Evolutionary conservation across 2,329 filamentous ascomycete genomes (phyloP).

Genomic region (Aspergillus luchuensis): DNA sequence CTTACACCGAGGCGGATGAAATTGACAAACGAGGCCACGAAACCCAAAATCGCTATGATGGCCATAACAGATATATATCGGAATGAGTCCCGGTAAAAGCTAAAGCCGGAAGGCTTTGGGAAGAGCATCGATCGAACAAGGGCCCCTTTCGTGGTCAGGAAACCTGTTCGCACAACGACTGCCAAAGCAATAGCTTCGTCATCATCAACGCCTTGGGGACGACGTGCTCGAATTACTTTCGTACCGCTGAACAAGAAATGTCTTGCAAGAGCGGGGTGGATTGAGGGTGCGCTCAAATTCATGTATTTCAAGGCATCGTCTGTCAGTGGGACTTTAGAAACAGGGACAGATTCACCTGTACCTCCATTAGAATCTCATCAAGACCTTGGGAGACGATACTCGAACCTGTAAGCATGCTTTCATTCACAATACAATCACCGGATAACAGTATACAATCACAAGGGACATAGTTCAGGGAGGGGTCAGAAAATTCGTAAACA

Average conservation of each 20-base stretch:
- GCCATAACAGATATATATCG: conserved; percentile 98
- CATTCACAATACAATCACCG: conserved; percentile 97
- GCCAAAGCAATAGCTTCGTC: conserved; percentile 90
- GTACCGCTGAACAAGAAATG: conserved; percentile 95
- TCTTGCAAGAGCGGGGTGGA: conserved; percentile 78
- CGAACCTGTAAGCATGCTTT: conserved; percentile 89
- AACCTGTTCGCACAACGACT: conserved; percentile 89
- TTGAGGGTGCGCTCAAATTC: conserved; percentile 76
- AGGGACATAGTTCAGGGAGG: conserved; percentile 81
- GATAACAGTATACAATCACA: conserved; percentile 89
- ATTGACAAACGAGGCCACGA: conserved; percentile 88
- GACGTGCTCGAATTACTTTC: conserved; percentile 86
- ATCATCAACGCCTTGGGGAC: conserved; percentile 80
- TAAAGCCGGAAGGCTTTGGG: conserved; percentile 96
- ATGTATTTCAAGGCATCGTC: conserved; percentile 76
- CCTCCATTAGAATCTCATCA: conserved; percentile 21
- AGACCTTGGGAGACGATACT: background rate
- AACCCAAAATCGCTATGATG: conserved; percentile 79
- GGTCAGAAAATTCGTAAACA: conserved; percentile 95
- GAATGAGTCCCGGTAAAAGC: conserved; percentile 97
- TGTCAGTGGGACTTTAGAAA: conserved; percentile 84
- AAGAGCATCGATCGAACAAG: conserved; percentile 97
- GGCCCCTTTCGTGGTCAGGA: conserved; percentile 96
- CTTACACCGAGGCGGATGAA: conserved; percentile 74
- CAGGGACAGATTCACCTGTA: conserved; percentile 86